Conservation (phyloP, 2,329 filamentous ascomycete species). For the Penicillium janthinellum region DNA sequence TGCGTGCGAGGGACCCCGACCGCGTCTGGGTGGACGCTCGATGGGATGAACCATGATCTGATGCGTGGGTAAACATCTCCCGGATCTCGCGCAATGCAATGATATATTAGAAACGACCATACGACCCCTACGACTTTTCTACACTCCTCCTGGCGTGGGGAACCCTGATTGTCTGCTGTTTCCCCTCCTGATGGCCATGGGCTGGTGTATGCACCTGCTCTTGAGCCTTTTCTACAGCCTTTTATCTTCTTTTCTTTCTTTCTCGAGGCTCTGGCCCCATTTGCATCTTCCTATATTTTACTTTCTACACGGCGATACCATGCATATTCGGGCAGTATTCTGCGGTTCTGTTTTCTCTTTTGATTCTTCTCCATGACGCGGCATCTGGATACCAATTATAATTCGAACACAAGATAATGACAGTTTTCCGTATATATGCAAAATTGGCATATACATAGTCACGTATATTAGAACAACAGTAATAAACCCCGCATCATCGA, state of each 20-base stretch:
- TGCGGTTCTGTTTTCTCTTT: background rate
- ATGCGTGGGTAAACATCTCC: slow-evolving; percentile 9
- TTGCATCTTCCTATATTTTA: background rate
- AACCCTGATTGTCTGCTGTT: background rate
- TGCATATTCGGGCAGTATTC: background rate
- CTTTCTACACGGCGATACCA: slow-evolving; percentile 1
- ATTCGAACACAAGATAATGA: slow-evolving; percentile 4
- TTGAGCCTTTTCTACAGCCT: background rate
- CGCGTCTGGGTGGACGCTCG: slow-evolving; percentile 17
- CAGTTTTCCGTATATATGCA: background rate
- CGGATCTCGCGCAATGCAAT: background rate
- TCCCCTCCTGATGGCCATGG: background rate
- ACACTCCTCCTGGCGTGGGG: background rate
- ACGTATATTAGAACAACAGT: background rate
- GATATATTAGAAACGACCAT: slow-evolving; percentile 7
- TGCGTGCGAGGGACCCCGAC: slow-evolving; percentile 32
- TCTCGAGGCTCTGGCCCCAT: background rate
- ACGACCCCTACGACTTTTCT: slow-evolving; percentile 1
- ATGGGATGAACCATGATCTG: slow-evolving; percentile 19
- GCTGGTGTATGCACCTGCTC: slow-evolving; percentile 1
- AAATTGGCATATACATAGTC: background rate
- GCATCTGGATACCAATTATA: slow-evolving; percentile 17
- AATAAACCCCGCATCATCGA: slow-evolving; percentile 5
- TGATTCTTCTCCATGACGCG: slow-evolving; percentile 2
- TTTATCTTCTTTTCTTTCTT: background rate